Conservation (phyloP, 2,329 filamentous ascomycete species). For the Diaporthe sp. region DNA sequence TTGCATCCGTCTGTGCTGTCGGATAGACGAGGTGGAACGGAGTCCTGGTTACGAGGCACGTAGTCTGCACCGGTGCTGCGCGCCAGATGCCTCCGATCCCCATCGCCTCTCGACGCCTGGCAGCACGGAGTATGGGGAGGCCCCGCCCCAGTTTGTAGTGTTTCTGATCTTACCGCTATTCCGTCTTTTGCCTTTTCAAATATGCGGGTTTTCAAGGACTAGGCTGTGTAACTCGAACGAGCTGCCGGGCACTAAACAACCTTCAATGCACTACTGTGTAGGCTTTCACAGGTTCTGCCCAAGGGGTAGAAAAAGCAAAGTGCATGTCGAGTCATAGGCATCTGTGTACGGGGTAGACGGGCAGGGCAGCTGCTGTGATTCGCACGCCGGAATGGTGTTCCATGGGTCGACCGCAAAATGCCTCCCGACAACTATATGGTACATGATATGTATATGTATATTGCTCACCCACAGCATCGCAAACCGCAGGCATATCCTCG, state of each 20-base stretch:
- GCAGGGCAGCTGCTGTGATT: conserved; percentile 16
- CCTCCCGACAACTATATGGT: background rate
- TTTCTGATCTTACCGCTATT: background rate
- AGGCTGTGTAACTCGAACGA: conserved; percentile 5
- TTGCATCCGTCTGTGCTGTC: conserved; percentile 1
- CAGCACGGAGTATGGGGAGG: background rate
- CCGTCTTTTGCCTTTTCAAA: conserved; percentile 7
- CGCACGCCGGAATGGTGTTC: conserved; percentile 1
- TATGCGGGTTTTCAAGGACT: background rate
- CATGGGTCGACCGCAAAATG: conserved; percentile 9
- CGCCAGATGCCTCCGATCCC: background rate
- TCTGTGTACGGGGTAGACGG: conserved; percentile 11
- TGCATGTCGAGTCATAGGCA: conserved; percentile 20
- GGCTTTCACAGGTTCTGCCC: conserved; percentile 12
- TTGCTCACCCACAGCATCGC: background rate
- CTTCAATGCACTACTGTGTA: conserved; percentile 14
- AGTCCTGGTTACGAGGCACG: background rate
- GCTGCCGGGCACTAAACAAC: conserved; percentile 16
- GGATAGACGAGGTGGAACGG: background rate
- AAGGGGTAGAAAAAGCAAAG: conserved; percentile 24
- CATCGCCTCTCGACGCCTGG: background rate
- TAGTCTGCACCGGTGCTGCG: background rate
- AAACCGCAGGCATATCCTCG: conserved; percentile 10
- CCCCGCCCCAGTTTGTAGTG: background rate
- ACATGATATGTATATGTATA: background rate